These are phyloP conservation scores for Fusarium abutilonis DNA, from an alignment of 2,329 filamentous ascomycete species.

Conservation along the genomic window DNA sequence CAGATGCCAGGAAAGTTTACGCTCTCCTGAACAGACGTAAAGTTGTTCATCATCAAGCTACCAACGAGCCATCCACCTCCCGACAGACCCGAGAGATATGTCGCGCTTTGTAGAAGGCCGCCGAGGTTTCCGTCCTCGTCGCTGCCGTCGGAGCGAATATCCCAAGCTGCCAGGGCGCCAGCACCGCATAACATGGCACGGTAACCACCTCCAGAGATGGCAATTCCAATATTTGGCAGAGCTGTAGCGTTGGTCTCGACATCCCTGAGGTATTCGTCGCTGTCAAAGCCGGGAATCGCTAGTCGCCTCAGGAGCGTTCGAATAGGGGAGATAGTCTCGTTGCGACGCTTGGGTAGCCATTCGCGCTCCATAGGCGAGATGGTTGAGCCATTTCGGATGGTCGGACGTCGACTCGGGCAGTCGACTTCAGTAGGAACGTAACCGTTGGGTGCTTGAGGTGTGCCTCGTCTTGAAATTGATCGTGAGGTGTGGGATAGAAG, in stretches of 20 bases:
- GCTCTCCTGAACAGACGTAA: conserved; percentile 65
- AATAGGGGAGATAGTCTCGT: conserved; percentile 80
- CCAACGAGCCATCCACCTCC: conserved; percentile 87
- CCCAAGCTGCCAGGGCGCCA: conserved; percentile 81
- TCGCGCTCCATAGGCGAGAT: conserved; percentile 75
- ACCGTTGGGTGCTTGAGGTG: conserved; percentile 55
- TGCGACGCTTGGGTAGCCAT: conserved; percentile 78
- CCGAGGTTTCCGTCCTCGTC: conserved; percentile 72
- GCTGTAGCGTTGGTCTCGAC: conserved; percentile 47
- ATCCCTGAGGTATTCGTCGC: conserved; percentile 70
- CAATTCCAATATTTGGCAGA: conserved; percentile 73
- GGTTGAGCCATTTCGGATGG: conserved; percentile 67
- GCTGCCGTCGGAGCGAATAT: conserved; percentile 69
- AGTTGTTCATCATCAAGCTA: conserved; percentile 87
- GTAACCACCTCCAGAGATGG: conserved; percentile 86
- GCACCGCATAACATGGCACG: conserved; percentile 86
- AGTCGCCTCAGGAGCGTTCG: conserved; percentile 75
- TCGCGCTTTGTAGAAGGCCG: conserved; percentile 81
- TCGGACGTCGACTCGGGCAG: conserved; percentile 76
- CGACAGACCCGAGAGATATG: conserved; percentile 82
- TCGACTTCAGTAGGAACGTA: conserved; percentile 76
- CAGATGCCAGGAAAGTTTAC: conserved; percentile 52
- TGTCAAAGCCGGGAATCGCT: conserved; percentile 82
- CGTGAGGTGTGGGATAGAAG: conserved; percentile 18
- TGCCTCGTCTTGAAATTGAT: conserved; percentile 42